Evolutionary conservation across 2,329 filamentous ascomycete species (phyloP), one percentile per base, ranked within the genome.

Genomic region (Colletotrichum sp.): DNA sequence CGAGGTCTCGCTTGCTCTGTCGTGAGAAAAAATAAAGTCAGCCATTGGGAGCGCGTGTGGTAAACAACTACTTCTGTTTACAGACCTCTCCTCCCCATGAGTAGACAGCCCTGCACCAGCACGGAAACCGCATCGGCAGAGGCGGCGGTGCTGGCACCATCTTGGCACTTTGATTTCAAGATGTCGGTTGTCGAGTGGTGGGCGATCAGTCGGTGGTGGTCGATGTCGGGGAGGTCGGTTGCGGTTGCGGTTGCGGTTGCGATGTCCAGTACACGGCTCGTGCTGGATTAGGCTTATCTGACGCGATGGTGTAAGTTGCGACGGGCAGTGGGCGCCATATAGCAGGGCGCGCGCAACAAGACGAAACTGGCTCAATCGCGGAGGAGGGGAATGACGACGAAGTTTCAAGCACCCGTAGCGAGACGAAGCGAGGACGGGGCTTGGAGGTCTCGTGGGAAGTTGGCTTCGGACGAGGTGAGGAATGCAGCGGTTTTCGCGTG

Each of bases 71-170:
- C 33, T 27, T 57, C 21, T 57, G 54, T 57, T 55, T 59, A 75
- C 78, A 67, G 80, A 91, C 91, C 88, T 98, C 95, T 87, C 95
- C 95, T 83, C 95, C 95, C 94, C 95, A 98, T 21, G 95, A 98
- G 83, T 98, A 98, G 57, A 97, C 91, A 51, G 95, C 95, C 84
- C 95, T 91, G 82, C 94, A 96, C 95, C 95, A 97, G 85, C 95
- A 98, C 72, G 95, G 95, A 82, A 98, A 98, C 80, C 91, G 92
- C 80, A 89, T 91, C 15, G 95, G 95, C 76, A 97, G 85, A 80
- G 89, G 85, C 77, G 87, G 89, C 75, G 90, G 88, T 83, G 87
- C 85, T 67, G 87, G 86, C 76, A 86, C 86, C 90, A 91, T 92
- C 64, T 74, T 83, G 80, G 71, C 73, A 51, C 27, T 57, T 27